Conservation (phyloP, 2,329 filamentous ascomycete species). For the Pochonia chlamydosporia region DNA sequence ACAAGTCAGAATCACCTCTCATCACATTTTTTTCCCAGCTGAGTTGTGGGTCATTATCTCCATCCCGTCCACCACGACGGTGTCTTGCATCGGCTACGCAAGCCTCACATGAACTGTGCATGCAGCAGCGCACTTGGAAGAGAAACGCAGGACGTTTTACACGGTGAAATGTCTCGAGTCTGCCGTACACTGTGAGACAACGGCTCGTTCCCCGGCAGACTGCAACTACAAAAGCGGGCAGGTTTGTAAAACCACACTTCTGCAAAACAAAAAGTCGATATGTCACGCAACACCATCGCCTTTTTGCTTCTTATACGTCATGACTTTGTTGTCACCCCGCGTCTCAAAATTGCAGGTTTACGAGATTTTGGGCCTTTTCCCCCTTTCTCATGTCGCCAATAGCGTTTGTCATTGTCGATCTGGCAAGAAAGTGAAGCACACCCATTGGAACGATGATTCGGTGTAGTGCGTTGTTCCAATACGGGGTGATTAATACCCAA, state of each 20-base stretch:
- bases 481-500: not conserved
- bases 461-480: not conserved
- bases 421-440: not conserved
- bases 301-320: not conserved
- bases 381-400: not conserved
- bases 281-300: not conserved
- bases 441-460: not conserved
- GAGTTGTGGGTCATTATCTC: not conserved
- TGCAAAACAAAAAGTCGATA: not conserved
- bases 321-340: not conserved
- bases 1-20: no score
- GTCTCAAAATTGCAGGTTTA: not conserved
- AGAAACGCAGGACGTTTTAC: not conserved
- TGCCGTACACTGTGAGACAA: not conserved
- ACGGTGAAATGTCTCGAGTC: not conserved
- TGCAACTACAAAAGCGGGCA: not conserved
- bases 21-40: no score
- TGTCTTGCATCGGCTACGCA: not conserved
- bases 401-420: not conserved
- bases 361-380: not conserved
- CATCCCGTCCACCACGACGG: not conserved
- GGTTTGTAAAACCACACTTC: not conserved
- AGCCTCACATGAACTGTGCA: not conserved
- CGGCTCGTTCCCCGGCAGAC: not conserved
- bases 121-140: not conserved